A percentile compares a stretch with the other conserved stretches of the same genome.
Evolutionary conservation across 352 stramenopile genomes (phyloP).

Genomic region (Globisporangium viniferum): DNA sequence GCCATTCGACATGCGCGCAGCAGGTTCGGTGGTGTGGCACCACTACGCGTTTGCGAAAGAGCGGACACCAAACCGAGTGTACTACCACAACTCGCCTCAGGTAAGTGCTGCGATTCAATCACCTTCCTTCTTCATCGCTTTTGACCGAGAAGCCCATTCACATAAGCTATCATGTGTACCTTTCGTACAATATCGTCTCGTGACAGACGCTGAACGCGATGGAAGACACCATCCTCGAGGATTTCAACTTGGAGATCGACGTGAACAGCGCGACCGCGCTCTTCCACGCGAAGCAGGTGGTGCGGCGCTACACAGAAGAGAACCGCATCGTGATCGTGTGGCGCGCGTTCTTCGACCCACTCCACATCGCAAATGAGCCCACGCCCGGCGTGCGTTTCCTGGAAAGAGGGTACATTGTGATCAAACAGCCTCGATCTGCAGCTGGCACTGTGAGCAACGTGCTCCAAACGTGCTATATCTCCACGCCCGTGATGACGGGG

Average conservation of each 20-base stretch:
- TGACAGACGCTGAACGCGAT: constrained; percentile 7
- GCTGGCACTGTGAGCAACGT: constrained; percentile 6
- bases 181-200: no score
- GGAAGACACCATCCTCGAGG: constrained; percentile 56
- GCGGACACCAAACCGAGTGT: constrained; percentile 38
- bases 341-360: constrained; percentile 44
- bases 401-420: constrained; percentile 55
- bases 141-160: no score
- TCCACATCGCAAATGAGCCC: constrained; percentile 39
- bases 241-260: constrained; percentile 47
- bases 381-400: constrained; percentile 41
- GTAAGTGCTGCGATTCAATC: constrained; percentile 4
- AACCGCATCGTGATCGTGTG: constrained; percentile 56
- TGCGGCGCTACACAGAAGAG: constrained; percentile 46
- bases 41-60: constrained; percentile 30
- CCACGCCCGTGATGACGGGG: constrained; percentile 23
- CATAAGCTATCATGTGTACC: no score
- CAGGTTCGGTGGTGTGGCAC: constrained; percentile 40
- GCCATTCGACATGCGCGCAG: constrained; percentile 41
- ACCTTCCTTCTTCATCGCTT: no score
- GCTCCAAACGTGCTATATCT: constrained; percentile 34
- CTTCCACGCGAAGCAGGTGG: constrained; percentile 45
- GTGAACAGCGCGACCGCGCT: constrained; percentile 40
- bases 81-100: constrained; percentile 40
- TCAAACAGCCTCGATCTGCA: constrained; percentile 23